A percentile compares a stretch with the other conserved stretches of the same genome.
Evolutionary conservation across 305 asterid genomes (phyloP).

Genomic region (Solanum hybrid): DNA sequence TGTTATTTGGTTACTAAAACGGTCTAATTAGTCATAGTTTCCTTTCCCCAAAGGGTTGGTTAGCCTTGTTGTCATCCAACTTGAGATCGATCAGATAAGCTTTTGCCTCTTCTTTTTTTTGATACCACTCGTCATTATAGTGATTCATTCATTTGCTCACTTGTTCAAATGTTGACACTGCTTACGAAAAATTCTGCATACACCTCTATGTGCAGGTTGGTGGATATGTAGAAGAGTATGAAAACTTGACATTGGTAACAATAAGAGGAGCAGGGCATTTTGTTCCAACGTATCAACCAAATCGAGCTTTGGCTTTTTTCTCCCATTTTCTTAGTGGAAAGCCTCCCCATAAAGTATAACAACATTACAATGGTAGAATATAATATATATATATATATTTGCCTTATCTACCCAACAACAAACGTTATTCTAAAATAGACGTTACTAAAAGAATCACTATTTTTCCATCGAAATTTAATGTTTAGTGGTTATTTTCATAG

Average conservation of each 20-base stretch:
- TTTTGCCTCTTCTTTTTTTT: neutral
- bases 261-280: conserved; percentile 13
- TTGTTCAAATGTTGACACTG: neutral
- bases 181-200: neutral
- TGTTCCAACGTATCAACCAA: conserved; percentile 15
- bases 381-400: too few species aligned
- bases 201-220: neutral
- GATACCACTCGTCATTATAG: neutral
- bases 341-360: neutral
- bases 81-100: neutral
- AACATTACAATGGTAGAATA: neutral
- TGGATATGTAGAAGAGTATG: conserved; percentile 12
- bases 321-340: conserved; percentile 11
- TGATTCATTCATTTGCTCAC: neutral
- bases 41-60: neutral
- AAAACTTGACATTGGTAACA: conserved; percentile 8
- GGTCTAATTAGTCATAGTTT: neutral
- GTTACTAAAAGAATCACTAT: neutral
- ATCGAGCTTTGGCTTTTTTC: conserved; percentile 10
- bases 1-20: neutral
- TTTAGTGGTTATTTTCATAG: too few species aligned
- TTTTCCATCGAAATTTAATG: too few species aligned
- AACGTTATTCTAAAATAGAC: neutral
- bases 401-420: neutral
- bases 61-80: neutral